Percentiles rank a stretch among this genome's conserved stretches.
Conservation (phyloP, 345 rosid genomes). For the Sapria himalayana region DNA sequence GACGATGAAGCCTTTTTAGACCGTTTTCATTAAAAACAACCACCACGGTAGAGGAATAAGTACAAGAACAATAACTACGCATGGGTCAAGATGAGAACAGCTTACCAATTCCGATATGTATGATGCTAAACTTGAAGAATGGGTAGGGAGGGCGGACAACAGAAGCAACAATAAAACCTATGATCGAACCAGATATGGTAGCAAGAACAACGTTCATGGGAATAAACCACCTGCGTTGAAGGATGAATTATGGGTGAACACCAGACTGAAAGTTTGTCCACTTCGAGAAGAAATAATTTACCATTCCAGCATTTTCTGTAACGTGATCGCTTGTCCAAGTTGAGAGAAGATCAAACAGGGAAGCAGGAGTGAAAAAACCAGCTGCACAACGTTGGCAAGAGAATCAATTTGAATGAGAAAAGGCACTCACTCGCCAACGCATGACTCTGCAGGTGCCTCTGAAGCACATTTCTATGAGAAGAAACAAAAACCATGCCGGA, state of each 20-base stretch:
- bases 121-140: conserved; percentile 73
- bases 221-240: conserved; percentile 79
- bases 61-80: no score
- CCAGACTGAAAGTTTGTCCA: background rate
- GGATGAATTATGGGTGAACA: background rate
- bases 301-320: conserved; percentile 77
- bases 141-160: conserved; percentile 81
- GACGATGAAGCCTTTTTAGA: no score
- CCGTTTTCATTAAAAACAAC: no score
- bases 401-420: background rate
- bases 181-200: conserved; percentile 52
- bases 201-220: conserved; percentile 70
- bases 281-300: conserved; percentile 9
- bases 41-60: no score
- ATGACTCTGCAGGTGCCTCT: no score
- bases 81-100: no score
- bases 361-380: conserved; percentile 92
- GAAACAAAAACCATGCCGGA: no score
- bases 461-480: no score
- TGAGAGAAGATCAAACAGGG: conserved; percentile 94
- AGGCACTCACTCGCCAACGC: no score
- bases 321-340: conserved; percentile 84
- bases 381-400: conserved; percentile 18
- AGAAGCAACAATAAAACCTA: conserved; percentile 47
- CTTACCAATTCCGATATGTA: conserved; percentile 83